phyloP scores from a whole-genome alignment of 805 yeast genomes.

The Zygosaccharomyces kombuchaensis region DNA sequence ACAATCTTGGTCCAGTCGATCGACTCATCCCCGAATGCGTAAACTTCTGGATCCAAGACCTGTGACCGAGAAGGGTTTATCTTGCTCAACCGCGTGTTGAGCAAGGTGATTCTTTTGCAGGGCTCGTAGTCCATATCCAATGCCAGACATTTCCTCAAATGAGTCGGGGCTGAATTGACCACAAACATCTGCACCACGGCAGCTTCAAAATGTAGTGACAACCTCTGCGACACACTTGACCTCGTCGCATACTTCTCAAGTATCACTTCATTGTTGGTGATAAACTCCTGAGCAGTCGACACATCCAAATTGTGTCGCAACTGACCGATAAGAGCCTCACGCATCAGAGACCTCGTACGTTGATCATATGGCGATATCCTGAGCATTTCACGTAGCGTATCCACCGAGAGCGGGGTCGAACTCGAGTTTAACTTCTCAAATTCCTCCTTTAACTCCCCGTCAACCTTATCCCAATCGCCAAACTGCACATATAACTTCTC shows the following conservation, averaged over 20 bases:
- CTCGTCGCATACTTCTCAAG: conserved; percentile 28
- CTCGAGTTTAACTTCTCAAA: conserved; percentile 18
- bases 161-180: conserved; percentile 47
- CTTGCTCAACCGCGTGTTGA: conserved; percentile 43
- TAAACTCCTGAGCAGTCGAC: conserved; percentile 22
- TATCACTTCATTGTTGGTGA: conserved; percentile 21
- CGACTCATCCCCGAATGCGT: conserved; percentile 36
- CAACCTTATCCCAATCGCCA: conserved; percentile 45
- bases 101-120: conserved; percentile 55
- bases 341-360: conserved; percentile 28
- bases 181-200: conserved; percentile 46
- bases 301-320: conserved; percentile 30
- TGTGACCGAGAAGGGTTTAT: conserved; percentile 37
- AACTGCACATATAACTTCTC: conserved; percentile 47
- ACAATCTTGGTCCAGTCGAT: conserved; percentile 35
- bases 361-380: conserved; percentile 43
- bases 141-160: conserved; percentile 64
- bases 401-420: conserved; percentile 17
- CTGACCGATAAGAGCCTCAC: conserved; percentile 18
- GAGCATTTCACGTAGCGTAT: conserved; percentile 35
- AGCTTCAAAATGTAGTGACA: conserved; percentile 29
- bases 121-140: conserved; percentile 65
- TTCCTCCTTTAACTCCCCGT: conserved; percentile 17
- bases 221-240: conserved; percentile 26
- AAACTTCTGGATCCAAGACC: conserved; percentile 43